Evolutionary conservation across 2,329 filamentous ascomycete species (phyloP).

Genomic region (Fusarium buharicum): DNA sequence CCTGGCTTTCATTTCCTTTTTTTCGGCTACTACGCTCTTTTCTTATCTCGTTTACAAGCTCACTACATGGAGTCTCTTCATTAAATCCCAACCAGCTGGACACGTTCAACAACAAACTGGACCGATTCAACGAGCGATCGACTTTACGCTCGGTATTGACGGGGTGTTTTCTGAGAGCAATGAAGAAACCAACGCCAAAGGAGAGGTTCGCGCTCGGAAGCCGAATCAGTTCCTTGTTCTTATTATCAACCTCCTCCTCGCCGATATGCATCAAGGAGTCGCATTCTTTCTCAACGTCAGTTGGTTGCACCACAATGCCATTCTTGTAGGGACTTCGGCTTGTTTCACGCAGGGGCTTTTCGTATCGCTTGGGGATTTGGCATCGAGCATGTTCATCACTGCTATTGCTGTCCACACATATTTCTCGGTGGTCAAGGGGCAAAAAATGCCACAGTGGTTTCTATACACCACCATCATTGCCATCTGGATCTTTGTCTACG

Average conservation of each 20-base stretch:
- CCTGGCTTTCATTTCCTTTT: slow-evolving; percentile 48
- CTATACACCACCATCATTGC: slow-evolving; percentile 61
- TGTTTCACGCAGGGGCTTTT: slow-evolving; percentile 76
- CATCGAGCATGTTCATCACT: slow-evolving; percentile 74
- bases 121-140: slow-evolving; percentile 41
- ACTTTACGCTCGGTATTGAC: slow-evolving; percentile 53
- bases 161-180: slow-evolving; percentile 45
- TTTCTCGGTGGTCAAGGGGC: slow-evolving; percentile 67
- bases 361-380: slow-evolving; percentile 72
- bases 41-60: slow-evolving; percentile 49
- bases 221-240: slow-evolving; percentile 76
- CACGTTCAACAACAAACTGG: slow-evolving; percentile 16
- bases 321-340: slow-evolving; percentile 62
- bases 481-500: slow-evolving; percentile 69
- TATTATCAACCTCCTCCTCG: slow-evolving; percentile 74
- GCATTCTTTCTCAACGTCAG: slow-evolving; percentile 71
- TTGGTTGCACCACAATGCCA: slow-evolving; percentile 65
- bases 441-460: slow-evolving; percentile 59
- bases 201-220: slow-evolving; percentile 43
- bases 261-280: slow-evolving; percentile 73
- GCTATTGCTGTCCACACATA: slow-evolving; percentile 75
- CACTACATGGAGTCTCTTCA: slow-evolving; percentile 44
- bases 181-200: neutral
- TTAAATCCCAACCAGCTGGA: slow-evolving; percentile 23
- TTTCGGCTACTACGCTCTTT: slow-evolving; percentile 45